These are phyloP conservation scores for Botrytis medusae DNA, from an alignment of 2,329 filamentous ascomycete species.

Conservation along the genomic window DNA sequence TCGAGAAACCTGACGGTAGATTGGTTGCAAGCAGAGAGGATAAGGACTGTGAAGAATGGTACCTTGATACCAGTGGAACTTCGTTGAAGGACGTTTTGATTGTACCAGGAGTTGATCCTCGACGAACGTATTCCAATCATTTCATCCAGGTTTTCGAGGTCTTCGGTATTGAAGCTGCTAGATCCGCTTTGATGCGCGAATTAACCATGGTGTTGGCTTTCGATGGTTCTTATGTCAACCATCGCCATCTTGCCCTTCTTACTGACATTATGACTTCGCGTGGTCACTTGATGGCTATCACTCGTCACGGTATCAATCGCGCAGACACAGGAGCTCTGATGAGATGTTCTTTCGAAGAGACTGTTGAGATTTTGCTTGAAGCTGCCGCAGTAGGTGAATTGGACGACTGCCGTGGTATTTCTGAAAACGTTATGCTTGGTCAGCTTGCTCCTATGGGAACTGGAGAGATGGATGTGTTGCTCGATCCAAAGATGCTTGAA, in stretches of 20 bases:
- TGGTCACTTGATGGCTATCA: constrained; percentile 92
- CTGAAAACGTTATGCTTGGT: constrained; percentile 97
- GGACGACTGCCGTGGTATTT: constrained; percentile 96
- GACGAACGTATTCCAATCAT: constrained; percentile 88
- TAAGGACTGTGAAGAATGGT: constrained; percentile 83
- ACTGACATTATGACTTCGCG: constrained; percentile 98
- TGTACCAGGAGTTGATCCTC: constrained; percentile 84
- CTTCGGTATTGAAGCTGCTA: constrained; percentile 93
- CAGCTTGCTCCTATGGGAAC: constrained; percentile 97
- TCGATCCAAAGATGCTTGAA: constrained; percentile 94
- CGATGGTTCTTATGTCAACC: constrained; percentile 98
- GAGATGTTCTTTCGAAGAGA: constrained; percentile 99
- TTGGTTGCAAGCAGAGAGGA: constrained; percentile 74
- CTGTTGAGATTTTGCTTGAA: constrained; percentile 95
- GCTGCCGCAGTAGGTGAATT: constrained; percentile 92
- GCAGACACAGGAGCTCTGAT: constrained; percentile 97
- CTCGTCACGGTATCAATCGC: constrained; percentile 96
- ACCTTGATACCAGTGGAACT: constrained; percentile 91
- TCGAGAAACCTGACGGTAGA: constrained; percentile 67
- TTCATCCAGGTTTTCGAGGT: constrained; percentile 93
- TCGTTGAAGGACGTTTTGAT: constrained; percentile 79
- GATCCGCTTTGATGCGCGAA: constrained; percentile 82
- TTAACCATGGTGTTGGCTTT: constrained; percentile 92
- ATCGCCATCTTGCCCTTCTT: constrained; percentile 91
- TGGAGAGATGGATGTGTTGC: constrained; percentile 88